A percentile compares a stretch with the other conserved stretches of the same genome.
These are phyloP conservation scores for Dacryopinax spathularia DNA, from an alignment of 768 basidiomycete species.

Conservation along the genomic window DNA sequence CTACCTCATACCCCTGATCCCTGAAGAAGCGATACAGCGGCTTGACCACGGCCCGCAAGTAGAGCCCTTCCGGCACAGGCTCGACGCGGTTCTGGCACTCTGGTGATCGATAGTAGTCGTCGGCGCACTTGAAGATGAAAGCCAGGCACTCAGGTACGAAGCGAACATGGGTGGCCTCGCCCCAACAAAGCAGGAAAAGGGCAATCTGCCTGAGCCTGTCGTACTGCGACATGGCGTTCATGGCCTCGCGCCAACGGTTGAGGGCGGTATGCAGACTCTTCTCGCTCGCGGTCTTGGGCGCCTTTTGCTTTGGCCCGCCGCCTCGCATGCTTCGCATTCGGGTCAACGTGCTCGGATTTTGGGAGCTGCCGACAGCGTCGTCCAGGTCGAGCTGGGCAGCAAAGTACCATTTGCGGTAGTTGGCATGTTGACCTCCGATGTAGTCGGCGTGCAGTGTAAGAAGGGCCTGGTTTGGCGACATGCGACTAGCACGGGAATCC, in stretches of 20 bases:
- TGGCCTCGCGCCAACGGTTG: conserved; percentile 89
- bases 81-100: conserved; percentile 90
- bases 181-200: conserved; percentile 90
- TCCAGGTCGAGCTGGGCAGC: conserved; percentile 97
- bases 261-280: conserved; percentile 80
- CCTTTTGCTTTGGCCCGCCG: conserved; percentile 34
- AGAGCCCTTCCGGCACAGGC: conserved; percentile 86
- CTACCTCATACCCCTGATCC: conserved; percentile 93
- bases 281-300: conserved; percentile 34
- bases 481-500: conserved; percentile 90
- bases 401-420: conserved; percentile 99
- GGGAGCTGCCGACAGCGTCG: conserved; percentile 82
- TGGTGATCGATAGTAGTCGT: conserved; percentile 98
- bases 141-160: conserved; percentile 94
- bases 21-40: conserved; percentile 93
- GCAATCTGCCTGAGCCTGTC: conserved; percentile 94
- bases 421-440: conserved; percentile 94
- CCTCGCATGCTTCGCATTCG: conserved; percentile 62
- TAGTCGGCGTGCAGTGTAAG: conserved; percentile 96
- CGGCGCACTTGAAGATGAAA: conserved; percentile 99
- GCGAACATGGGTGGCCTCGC: conserved; percentile 92
- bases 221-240: conserved; percentile 98
- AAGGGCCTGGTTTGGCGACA: conserved; percentile 91
- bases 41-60: conserved; percentile 77
- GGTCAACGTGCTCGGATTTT: conserved; percentile 71